Evolutionary conservation across 768 basidiomycete genomes (phyloP), one percentile per base, ranked within the genome.

Genomic region (Piloderma croceum): DNA sequence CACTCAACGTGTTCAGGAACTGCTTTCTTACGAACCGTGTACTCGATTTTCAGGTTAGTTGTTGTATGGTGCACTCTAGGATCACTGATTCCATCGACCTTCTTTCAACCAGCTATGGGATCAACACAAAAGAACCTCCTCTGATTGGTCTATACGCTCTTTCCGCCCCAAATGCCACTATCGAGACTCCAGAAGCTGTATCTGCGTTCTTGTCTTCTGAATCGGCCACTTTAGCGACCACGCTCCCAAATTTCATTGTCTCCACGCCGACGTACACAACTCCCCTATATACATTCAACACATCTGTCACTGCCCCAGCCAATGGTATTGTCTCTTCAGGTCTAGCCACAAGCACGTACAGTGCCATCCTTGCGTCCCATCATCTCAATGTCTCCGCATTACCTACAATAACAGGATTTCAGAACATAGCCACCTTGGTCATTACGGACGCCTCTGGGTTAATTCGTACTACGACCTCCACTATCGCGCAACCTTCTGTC

Each of bases 111-210:
- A 89, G 86, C 54, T 85, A 77, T 45, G 87, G 87, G 5, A 87
- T 90, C 47, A 71, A 83, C 50, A 59, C 61, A 24, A 79, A 80
- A 45, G 87, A 90, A 55, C 68, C 83, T 6, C 87, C 87, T 13
- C 67, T 84, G 61, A 77, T 90, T 42, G 87, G 87, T n/a, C 60
- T 90, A 37, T 90, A 86, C 53, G 61, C 79, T 17, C 64, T 81
- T 25, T 52, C 55, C 24, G 78, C 79, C 50, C 57, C 61, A 20
- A 74, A 73, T 6, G 56, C 62, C 5, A 51, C 58, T 13, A 57
- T 67, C 13, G 64, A 74, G 44, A 56, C 73, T 3, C 57, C 70
- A 6, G 58, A 65, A 29, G 38, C 52, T 10, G 61, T 83, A 20
- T 58, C 65, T 11, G 70, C 77, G 6, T 70, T 74, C 53, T 60